phyloP scores from a whole-genome alignment of 495 filamentous ascomycete genomes.

The Talaromyces wortmannii region DNA sequence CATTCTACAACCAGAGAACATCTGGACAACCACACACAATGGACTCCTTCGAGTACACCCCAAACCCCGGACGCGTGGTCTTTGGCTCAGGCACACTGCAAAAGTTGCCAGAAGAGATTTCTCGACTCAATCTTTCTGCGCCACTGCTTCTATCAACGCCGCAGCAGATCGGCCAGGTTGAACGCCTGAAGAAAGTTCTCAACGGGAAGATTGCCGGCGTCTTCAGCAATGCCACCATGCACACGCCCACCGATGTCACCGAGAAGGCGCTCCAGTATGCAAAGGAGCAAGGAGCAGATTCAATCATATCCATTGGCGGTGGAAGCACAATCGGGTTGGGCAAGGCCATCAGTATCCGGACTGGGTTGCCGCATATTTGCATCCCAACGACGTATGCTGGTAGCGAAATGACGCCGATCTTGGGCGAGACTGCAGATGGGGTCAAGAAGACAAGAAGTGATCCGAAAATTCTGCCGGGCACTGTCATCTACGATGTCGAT shows the following conservation, averaged over 20 bases:
- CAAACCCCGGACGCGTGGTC: slow-evolving; percentile 52
- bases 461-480: slow-evolving; percentile 56
- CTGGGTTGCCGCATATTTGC: slow-evolving; percentile 56
- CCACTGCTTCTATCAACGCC: slow-evolving; percentile 56
- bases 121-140: slow-evolving; percentile 43
- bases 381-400: slow-evolving; percentile 66
- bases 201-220: slow-evolving; percentile 46
- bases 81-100: slow-evolving; percentile 57
- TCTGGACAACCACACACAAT: slow-evolving; percentile 21
- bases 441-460: slow-evolving; percentile 59
- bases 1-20: not conserved
- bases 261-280: slow-evolving; percentile 51
- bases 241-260: slow-evolving; percentile 59
- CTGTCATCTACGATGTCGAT: slow-evolving; percentile 66
- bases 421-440: slow-evolving; percentile 59
- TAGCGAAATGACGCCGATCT: slow-evolving; percentile 63
- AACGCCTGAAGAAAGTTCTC: slow-evolving; percentile 40
- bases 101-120: slow-evolving; percentile 53
- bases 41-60: slow-evolving; percentile 57
- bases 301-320: slow-evolving; percentile 55
- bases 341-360: slow-evolving; percentile 60
- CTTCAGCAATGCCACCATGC: slow-evolving; percentile 61
- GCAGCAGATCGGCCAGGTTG: slow-evolving; percentile 46
- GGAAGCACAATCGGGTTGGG: slow-evolving; percentile 61
- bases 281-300: slow-evolving; percentile 40